Conservation (phyloP, 1,284 basidiomycete species). For the Athelia psychrophila region DNA sequence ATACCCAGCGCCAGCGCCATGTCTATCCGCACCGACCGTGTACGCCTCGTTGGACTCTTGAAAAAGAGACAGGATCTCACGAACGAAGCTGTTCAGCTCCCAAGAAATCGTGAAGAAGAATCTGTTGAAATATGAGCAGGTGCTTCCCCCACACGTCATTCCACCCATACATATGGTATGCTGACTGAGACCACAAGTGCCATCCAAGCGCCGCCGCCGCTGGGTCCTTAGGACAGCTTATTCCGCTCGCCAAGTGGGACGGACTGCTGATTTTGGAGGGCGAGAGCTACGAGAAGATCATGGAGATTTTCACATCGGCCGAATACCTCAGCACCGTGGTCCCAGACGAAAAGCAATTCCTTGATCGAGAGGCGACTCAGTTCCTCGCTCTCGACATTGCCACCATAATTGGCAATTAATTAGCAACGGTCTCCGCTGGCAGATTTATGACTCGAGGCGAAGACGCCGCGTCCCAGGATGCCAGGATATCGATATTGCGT, state of each 20-base stretch:
- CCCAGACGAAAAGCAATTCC: neutral
- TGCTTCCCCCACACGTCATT: neutral
- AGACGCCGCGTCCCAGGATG: too few species aligned
- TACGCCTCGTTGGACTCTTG: slow-evolving; percentile 11
- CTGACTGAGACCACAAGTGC: neutral
- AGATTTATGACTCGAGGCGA: too few species aligned
- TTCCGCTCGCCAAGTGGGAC: slow-evolving; percentile 7
- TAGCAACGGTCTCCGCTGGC: neutral
- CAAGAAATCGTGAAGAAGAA: slow-evolving; percentile 14
- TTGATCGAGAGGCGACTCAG: neutral
- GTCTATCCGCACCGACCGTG: slow-evolving; percentile 13
- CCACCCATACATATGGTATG: neutral
- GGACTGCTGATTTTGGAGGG: slow-evolving; percentile 15
- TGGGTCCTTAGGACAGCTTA: neutral
- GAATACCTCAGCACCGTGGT: slow-evolving; percentile 9
- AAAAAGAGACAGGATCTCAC: slow-evolving; percentile 13
- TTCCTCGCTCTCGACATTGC: neutral
- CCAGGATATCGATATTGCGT: too few species aligned
- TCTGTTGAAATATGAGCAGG: slow-evolving; percentile 15
- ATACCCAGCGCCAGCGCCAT: neutral
- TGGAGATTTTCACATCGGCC: slow-evolving; percentile 12
- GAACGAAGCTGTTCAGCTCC: slow-evolving; percentile 14
- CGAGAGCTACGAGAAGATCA: slow-evolving; percentile 12
- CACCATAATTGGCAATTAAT: neutral
- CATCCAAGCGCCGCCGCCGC: neutral